Evolutionary conservation across 148 eudicot genomes (phyloP), one percentile per base, ranked within the genome.

Genomic region (Rhododendron molle): DNA sequence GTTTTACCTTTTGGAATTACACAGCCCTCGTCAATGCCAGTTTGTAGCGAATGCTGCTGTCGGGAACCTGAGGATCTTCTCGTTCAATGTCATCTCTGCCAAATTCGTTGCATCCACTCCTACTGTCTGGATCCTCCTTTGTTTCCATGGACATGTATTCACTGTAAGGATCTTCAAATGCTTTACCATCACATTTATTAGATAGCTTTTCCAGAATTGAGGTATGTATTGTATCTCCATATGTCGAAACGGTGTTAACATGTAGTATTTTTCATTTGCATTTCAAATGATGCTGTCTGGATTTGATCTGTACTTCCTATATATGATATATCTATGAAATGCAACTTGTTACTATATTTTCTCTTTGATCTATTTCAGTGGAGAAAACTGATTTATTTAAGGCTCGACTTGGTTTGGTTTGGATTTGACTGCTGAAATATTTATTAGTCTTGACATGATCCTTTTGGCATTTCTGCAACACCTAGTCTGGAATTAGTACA

Each of bases 91-190:
- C 86, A 89, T 50, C 77, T 85, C 50, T 96, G 99, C 91, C 89
- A 85, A 46, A 86, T 62, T 82, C 90, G 90, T 30, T 91, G 96
- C 56, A 86, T 95, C 86, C 99, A 96, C 87, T 84, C 85, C 18
- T 96, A 90, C 87, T 96, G 99, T 87, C 92, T 95, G 44, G 99
- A 96, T 62, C 99, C 99, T 32, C 95, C 95, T 26, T 69, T 92
- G 85, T 83, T 86, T 87, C 99, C 99, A 26, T 96, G 98, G 99
- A 90, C 88, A 77, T 96, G 99, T 80, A 88, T 14, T 80, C 86
- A 89, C 85, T 96, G 99, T 91, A 93, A 86, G 90, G 95, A 93
- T 88, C 91, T 87, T 40, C 93, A 87, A 74, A 85, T 88, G 87
- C 86, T 90, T 86, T 91, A 87, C 81, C 90, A 26, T 83, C 85